phyloP scores from a whole-genome alignment of 1,284 basidiomycete species.

The Papiliotrema laurentii region DNA sequence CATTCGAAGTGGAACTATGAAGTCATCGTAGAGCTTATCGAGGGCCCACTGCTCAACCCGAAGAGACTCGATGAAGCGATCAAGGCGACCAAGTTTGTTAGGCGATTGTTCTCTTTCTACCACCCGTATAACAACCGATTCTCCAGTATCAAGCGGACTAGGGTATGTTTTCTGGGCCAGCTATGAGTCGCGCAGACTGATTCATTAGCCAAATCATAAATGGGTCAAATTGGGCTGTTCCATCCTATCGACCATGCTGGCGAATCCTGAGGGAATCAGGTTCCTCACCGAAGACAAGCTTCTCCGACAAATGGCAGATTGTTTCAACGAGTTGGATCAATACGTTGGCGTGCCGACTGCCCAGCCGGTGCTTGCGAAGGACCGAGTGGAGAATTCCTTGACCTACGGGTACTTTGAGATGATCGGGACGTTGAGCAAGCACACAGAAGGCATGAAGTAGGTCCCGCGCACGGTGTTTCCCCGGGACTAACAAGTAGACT shows the following conservation, averaged over 20 bases:
- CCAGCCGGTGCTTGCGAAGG: conserved; percentile 78
- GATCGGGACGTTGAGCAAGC: conserved; percentile 83
- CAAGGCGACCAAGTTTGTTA: conserved; percentile 80
- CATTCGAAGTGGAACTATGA: conserved; percentile 92
- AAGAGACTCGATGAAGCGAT: conserved; percentile 95
- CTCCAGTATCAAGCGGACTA: conserved; percentile 69
- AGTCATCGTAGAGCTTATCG: conserved; percentile 78
- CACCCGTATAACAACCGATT: conserved; percentile 85
- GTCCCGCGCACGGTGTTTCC: conserved; percentile 38
- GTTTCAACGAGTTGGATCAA: conserved; percentile 81
- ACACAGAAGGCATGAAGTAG: conserved; percentile 82
- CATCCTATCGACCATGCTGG: conserved; percentile 74
- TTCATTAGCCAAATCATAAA: conserved; percentile 60
- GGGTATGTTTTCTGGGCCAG: conserved; percentile 51
- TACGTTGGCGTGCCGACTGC: conserved; percentile 48
- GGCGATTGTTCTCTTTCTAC: conserved; percentile 83
- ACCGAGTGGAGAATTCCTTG: conserved; percentile 74
- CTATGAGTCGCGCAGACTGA: background rate
- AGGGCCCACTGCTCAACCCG: conserved; percentile 85
- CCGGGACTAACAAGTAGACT: conserved; percentile 53
- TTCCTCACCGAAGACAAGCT: conserved; percentile 86
- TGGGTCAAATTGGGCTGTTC: conserved; percentile 84
- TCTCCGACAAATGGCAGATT: conserved; percentile 75
- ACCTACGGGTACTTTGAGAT: conserved; percentile 94
- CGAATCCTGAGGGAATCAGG: conserved; percentile 74